Conservation (phyloP, 345 rosid species). For the Pugionium cornutum region DNA sequence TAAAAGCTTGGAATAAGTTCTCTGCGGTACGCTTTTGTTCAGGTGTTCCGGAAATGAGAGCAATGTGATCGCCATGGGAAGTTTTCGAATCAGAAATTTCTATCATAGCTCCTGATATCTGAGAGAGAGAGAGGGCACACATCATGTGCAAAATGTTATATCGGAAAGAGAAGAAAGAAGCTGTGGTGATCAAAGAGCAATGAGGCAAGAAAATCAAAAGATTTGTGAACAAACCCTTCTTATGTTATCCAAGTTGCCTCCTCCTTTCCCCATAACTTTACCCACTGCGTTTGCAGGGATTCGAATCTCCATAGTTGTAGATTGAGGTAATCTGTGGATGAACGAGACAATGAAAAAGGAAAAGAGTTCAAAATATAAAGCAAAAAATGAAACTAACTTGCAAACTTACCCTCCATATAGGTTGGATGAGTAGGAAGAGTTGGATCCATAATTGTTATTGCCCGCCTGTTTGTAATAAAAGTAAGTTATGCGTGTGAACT, state of each 20-base stretch:
- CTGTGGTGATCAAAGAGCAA: constrained; percentile 20
- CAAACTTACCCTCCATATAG: constrained; percentile 72
- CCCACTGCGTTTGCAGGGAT: constrained; percentile 85
- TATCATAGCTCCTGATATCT: constrained; percentile 98
- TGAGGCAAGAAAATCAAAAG: constrained; percentile 1
- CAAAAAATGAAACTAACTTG: constrained; percentile 1
- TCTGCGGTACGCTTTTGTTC: constrained; percentile 92
- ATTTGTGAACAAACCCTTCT: constrained; percentile 60
- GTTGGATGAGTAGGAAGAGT: constrained; percentile 71
- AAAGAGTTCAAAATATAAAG: constrained; percentile 5
- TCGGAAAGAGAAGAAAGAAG: constrained; percentile 16
- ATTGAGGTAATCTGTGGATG: constrained; percentile 54
- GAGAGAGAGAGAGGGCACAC: constrained; percentile 38
- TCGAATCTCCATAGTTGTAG: constrained; percentile 67
- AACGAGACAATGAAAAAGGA: not conserved
- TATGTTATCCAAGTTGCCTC: constrained; percentile 82
- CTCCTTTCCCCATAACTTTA: constrained; percentile 93
- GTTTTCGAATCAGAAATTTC: constrained; percentile 85
- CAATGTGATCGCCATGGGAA: constrained; percentile 76
- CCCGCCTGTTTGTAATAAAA: constrained; percentile 47
- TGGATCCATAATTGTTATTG: constrained; percentile 64
- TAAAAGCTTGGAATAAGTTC: constrained; percentile 96
- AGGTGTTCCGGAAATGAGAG: constrained; percentile 81
- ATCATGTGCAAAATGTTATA: constrained; percentile 31
- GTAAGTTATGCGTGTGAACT: not conserved